These are phyloP conservation scores for Yamadazyma sp. DNA, from an alignment of 805 yeast species.

Conservation along the genomic window DNA sequence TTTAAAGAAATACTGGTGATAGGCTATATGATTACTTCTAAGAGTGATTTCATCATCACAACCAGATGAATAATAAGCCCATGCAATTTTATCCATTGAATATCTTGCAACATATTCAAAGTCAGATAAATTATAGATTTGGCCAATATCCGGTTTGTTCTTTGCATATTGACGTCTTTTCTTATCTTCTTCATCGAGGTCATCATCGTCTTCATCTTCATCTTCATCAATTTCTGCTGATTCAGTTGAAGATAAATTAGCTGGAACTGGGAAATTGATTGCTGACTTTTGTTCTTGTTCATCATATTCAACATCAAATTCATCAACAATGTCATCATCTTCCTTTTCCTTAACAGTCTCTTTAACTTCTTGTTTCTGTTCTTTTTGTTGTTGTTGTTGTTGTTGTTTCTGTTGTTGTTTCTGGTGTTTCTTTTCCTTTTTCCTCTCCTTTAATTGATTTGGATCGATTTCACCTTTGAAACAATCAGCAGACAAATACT, in stretches of 20 bases:
- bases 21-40: constrained; percentile 89
- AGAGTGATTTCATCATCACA: constrained; percentile 89
- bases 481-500: constrained; percentile 49
- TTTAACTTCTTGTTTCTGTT: background rate
- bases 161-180: constrained; percentile 22
- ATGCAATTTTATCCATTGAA: constrained; percentile 69
- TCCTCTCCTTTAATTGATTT: background rate
- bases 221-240: constrained; percentile 29
- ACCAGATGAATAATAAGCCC: constrained; percentile 93
- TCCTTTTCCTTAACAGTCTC: background rate
- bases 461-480: constrained; percentile 34
- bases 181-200: constrained; percentile 24
- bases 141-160: constrained; percentile 65
- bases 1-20: constrained; percentile 81
- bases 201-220: constrained; percentile 37
- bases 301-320: constrained; percentile 41
- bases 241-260: constrained; percentile 7
- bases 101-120: constrained; percentile 84
- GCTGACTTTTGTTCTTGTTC: constrained; percentile 35
- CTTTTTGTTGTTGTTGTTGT: too few species aligned
- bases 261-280: constrained; percentile 14
- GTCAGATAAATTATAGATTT: constrained; percentile 75
- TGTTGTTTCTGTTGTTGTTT: background rate
- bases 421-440: background rate
- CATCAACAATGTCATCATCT: constrained; percentile 23